Evolutionary conservation across 2,329 filamentous ascomycete genomes (phyloP).

Genomic region (Colletotrichum zoysiae): DNA sequence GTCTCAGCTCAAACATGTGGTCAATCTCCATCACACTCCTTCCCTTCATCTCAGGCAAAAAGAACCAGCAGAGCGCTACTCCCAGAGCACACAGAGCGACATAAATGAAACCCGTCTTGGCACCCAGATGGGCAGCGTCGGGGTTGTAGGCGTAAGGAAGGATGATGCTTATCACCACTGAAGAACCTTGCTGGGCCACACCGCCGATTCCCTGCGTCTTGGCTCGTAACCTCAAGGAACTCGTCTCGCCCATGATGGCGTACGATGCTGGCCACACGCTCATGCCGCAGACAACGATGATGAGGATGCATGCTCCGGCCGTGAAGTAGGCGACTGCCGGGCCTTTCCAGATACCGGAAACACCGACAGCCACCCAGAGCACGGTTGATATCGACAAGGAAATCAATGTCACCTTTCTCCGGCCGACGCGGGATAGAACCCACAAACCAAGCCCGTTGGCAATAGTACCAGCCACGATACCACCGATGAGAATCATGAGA

Average conservation of each 20-base stretch:
- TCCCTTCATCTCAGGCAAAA: slow-evolving; percentile 66
- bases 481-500: slow-evolving; percentile 59
- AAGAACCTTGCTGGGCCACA: slow-evolving; percentile 54
- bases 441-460: slow-evolving; percentile 59
- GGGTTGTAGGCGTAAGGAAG: slow-evolving; percentile 64
- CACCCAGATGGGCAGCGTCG: slow-evolving; percentile 52
- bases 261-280: slow-evolving; percentile 58
- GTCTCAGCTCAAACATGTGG: slow-evolving; percentile 66
- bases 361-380: slow-evolving; percentile 59
- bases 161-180: slow-evolving; percentile 54
- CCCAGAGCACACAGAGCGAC: slow-evolving; percentile 51
- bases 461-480: slow-evolving; percentile 57
- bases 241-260: slow-evolving; percentile 57
- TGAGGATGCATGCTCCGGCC: slow-evolving; percentile 56
- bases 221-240: slow-evolving; percentile 57
- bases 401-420: slow-evolving; percentile 53
- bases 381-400: slow-evolving; percentile 50
- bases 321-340: slow-evolving; percentile 54
- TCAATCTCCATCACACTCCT: slow-evolving; percentile 61
- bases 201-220: slow-evolving; percentile 59
- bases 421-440: slow-evolving; percentile 55
- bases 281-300: slow-evolving; percentile 56
- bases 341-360: slow-evolving; percentile 58
- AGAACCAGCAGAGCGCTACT: slow-evolving; percentile 55
- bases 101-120: slow-evolving; percentile 56